phyloP scores from a whole-genome alignment of 108 stramenopile species.

The Nannochloropsis oceanica region DNA sequence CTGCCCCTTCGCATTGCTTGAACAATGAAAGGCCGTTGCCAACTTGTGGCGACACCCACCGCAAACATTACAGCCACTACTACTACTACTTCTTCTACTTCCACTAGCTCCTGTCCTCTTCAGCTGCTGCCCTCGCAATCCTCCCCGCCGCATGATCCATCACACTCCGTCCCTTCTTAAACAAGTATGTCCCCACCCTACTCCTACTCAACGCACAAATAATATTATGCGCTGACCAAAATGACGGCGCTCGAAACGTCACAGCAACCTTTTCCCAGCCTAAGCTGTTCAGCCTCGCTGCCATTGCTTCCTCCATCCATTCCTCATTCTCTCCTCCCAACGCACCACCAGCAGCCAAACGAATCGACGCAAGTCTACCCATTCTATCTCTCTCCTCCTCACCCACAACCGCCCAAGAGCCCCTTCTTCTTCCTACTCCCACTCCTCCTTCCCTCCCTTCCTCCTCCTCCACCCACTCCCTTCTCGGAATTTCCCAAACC shows the following conservation, averaged over 20 bases:
- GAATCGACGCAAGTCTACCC: neutral
- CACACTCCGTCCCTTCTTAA: neutral
- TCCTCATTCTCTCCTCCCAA: neutral
- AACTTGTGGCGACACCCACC: no score
- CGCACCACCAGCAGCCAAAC: neutral
- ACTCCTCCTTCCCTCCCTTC: neutral
- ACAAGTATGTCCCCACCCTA: neutral
- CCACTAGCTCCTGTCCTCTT: neutral
- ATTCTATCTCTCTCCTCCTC: neutral
- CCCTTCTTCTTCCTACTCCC: neutral
- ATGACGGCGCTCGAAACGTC: slow-evolving; percentile 8
- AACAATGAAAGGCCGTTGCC: no score
- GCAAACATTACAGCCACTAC: no score
- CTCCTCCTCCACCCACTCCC: neutral
- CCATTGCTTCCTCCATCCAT: slow-evolving; percentile 18
- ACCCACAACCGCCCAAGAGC: neutral
- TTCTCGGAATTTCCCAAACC: neutral
- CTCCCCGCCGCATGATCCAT: slow-evolving; percentile 14
- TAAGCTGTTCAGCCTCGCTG: slow-evolving; percentile 13
- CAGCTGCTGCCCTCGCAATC: neutral
- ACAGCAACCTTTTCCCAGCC: slow-evolving; percentile 26
- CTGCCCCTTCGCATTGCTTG: no score
- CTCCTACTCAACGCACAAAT: slow-evolving; percentile 13
- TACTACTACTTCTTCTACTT: neutral
- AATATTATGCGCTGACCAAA: slow-evolving; percentile 18